Conservation (phyloP, 495 filamentous ascomycete species). For the Trichoderma asperelloides region DNA sequence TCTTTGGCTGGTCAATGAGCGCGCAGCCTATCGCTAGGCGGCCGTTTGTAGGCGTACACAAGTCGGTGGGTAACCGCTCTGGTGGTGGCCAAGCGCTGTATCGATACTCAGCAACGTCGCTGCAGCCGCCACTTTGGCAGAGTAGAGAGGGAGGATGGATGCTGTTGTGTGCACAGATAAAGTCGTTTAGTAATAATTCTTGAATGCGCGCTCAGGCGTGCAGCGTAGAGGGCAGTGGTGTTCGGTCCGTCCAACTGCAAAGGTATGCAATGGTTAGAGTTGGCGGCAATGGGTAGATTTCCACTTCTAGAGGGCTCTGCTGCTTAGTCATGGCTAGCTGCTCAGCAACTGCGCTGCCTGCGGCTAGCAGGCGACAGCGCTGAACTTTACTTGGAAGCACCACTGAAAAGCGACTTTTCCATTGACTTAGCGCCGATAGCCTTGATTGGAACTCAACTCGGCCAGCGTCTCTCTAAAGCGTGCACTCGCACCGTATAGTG, state of each 20-base stretch:
- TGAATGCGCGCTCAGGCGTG: not conserved
- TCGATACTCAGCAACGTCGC: not conserved
- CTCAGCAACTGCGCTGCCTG: not conserved
- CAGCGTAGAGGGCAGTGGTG: not conserved
- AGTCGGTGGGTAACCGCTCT: slow-evolving; percentile 1
- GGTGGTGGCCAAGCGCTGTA: not conserved
- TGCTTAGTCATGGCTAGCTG: slow-evolving; percentile 3
- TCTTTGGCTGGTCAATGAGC: not conserved
- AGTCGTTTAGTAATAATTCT: not conserved
- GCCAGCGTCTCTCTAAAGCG: no score
- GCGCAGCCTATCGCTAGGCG: not conserved
- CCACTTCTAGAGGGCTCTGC: not conserved
- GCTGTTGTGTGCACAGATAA: not conserved
- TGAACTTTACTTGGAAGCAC: not conserved
- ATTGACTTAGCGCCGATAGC: no score
- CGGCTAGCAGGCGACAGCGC: not conserved
- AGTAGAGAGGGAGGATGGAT: not conserved
- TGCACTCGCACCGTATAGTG: no score
- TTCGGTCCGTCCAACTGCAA: not conserved
- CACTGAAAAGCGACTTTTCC: no score
- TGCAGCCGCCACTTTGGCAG: not conserved
- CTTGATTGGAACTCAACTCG: no score
- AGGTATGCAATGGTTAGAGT: slow-evolving; percentile 6
- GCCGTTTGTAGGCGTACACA: slow-evolving; percentile 1
- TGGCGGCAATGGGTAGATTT: not conserved